Evolutionary conservation across 2,329 filamentous ascomycete genomes (phyloP), one percentile per base, ranked within the genome.

Genomic region (Pyricularia grisea): DNA sequence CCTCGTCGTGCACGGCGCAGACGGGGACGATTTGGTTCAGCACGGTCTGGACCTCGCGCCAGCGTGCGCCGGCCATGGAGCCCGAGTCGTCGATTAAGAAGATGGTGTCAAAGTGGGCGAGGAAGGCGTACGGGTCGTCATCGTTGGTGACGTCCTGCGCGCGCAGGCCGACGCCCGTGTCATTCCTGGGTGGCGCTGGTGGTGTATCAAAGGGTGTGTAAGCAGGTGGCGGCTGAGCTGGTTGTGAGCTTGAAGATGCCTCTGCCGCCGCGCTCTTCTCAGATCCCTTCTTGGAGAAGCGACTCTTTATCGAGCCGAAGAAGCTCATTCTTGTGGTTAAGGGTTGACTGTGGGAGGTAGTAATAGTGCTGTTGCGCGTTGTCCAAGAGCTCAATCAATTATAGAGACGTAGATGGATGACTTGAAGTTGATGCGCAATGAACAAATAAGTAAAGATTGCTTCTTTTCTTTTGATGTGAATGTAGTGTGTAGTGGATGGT

Each of bases 71-170:
- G 1, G 83, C 81, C 94, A 98, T 98, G 73, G 90, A 94, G 5
- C 88, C 87, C n/a, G 90, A 93, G 81, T 98, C 94, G 76, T 98
- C 94, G 75, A 98, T 92, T 1, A 98, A 80, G 77, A 98, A 94
- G 69, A 94, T 80, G 36, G 93, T 97, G 79, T 98, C 93, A 76
- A 97, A 97, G 20, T 84, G 84, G 61, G 80, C 77, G 5, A 98
- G 87, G 76, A 97, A 97, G 2, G 88, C 85, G 76, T 92, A 95
- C 1, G 84, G 86, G 74, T 93, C 90, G 73, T 93, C 89, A 27
- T 79, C 78, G 10, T 77, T 78, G 7, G 77, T 77, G 71, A 81
- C 73, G 63, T 72, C 76, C n/a, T 75, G 72, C 50, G 55, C 30
- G 3, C 70, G 72, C 3, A 72, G 58, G 58, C 58, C n/a, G 66